Base-by-base conservation (phyloP, 1,139 yeast genomes). In the Petasospora rhodanensis region DNA sequence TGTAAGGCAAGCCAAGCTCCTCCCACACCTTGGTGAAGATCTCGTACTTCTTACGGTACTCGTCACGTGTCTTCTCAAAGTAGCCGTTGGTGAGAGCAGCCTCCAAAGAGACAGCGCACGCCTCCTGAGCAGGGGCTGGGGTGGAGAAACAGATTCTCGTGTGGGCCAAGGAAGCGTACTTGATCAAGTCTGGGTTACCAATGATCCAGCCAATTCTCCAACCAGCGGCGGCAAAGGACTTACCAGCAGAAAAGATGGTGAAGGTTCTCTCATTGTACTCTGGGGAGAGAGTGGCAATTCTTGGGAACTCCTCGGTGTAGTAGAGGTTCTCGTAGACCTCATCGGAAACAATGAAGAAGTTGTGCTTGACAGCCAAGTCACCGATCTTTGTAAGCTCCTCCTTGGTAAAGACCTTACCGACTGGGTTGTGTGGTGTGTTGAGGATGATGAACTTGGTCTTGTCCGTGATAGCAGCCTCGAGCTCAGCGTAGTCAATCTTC, bases 191-290 rank as follows among this genome's bases (percentile, higher is more conserved):
- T n/a, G 84, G 71, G 33, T 84, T 81, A 6, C 96, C 97, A 43
- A 89, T 80, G 24, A 89, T 72, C 91, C 94, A 91, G 34, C 98
- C 98, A 35, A 91, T 75, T 66, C 98, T 78, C 96, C 97, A 91
- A 36, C 98, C 98, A 17, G 98, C 91, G 25, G 96, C 96, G 17
- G 96, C 95, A 64, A 91, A 91, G 0, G 95, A 79, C 61, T 91
- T 91, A 41, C 98, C 98, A 6, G 96, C 98, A 19, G 96, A 85
- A 1, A 97, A 97, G 14, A 91, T 94, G 6, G 96, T 81, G 38
- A 91, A 64, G 0, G 96, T 85, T 50, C 91, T 66, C 36, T 76
- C 74, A 18, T 76, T 79, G 41, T 87, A 73, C 51, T 86, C 95
- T 4, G 89, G 87, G 5, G 79, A 66, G 37, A 91, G 63, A 3